phyloP scores from a whole-genome alignment of 2,329 filamentous ascomycete genomes.

The Bretziella fagacearum region DNA sequence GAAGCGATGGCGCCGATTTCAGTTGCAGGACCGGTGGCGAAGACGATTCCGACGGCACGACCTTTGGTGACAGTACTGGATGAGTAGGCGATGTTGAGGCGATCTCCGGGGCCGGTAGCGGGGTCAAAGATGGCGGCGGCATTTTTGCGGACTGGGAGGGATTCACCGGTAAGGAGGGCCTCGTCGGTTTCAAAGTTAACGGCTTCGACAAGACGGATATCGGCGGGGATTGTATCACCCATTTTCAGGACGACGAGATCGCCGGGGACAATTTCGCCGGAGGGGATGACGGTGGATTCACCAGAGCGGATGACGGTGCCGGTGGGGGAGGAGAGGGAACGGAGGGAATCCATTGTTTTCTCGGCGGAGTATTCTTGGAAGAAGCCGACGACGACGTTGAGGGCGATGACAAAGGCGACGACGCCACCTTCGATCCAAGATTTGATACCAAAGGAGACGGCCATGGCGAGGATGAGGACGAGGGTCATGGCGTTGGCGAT shows the following conservation, averaged over 20 bases:
- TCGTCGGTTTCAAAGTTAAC: constrained; percentile 50
- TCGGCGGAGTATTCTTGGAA: constrained; percentile 27
- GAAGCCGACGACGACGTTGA: constrained; percentile 35
- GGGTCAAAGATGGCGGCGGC: constrained; percentile 25
- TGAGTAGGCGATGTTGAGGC: constrained; percentile 39
- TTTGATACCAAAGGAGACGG: constrained; percentile 30
- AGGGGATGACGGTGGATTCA: constrained; percentile 20
- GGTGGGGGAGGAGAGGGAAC: constrained; percentile 23
- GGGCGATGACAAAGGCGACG: constrained; percentile 32
- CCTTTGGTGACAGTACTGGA: constrained; percentile 40
- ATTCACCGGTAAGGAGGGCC: constrained; percentile 43
- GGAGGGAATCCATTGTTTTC: constrained; percentile 26
- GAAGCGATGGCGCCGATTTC: constrained; percentile 41
- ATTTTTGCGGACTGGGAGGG: constrained; percentile 36
- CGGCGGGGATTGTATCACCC: constrained; percentile 40
- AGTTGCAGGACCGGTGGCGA: constrained; percentile 42
- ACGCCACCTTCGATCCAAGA: constrained; percentile 36
- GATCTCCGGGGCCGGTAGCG: constrained; percentile 29
- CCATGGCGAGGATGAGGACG: constrained; percentile 43
- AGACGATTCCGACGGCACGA: constrained; percentile 39
- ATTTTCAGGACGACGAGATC: constrained; percentile 33
- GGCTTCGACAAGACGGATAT: constrained; percentile 35
- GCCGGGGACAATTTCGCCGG: constrained; percentile 33
- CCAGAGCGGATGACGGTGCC: constrained; percentile 25
- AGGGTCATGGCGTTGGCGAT: constrained; percentile 43